These are phyloP conservation scores for Phytophthora agathidicida DNA, from an alignment of 352 stramenopile genomes.

Conservation along the genomic window DNA sequence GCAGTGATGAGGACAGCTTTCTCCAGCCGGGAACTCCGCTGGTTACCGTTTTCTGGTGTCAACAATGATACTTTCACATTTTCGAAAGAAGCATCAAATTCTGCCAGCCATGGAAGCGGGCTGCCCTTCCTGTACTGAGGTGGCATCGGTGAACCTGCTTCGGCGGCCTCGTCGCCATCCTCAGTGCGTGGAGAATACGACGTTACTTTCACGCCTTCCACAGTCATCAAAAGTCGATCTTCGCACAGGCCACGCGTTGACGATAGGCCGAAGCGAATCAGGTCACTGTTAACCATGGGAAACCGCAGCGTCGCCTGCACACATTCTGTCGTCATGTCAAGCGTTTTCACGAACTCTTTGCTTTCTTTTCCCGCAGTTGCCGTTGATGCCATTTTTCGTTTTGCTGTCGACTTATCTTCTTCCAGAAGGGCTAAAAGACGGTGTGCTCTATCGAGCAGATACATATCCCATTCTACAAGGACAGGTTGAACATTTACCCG, in stretches of 20 bases:
- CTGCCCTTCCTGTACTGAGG: constrained; percentile 20
- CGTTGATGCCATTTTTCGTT: constrained; percentile 18
- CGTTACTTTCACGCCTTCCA: constrained; percentile 67
- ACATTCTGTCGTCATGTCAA: constrained; percentile 79
- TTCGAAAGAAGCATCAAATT: constrained; percentile 72
- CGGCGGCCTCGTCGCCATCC: constrained; percentile 10
- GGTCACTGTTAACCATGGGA: constrained; percentile 84
- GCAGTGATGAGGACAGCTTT: constrained; percentile 55
- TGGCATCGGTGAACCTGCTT: constrained; percentile 18
- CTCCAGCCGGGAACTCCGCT: constrained; percentile 47
- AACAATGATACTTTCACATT: constrained; percentile 50
- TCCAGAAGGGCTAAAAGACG: constrained; percentile 77
- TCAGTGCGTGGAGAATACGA: constrained; percentile 26
- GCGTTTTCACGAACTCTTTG: constrained; percentile 50
- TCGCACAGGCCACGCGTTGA: constrained; percentile 83
- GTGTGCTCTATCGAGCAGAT: constrained; percentile 80
- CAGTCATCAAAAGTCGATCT: constrained; percentile 73
- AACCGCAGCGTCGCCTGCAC: constrained; percentile 79
- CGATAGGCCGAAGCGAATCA: constrained; percentile 81
- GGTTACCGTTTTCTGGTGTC: constrained; percentile 59
- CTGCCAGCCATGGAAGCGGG: constrained; percentile 64
- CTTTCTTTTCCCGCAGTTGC: not conserved
- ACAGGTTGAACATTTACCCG: constrained; percentile 78
- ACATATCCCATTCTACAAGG: constrained; percentile 88
- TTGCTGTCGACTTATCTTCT: constrained; percentile 36